Evolutionary conservation across 306 rosid species (phyloP), one percentile per base, ranked within the genome.

Genomic region (Prunus padus): DNA sequence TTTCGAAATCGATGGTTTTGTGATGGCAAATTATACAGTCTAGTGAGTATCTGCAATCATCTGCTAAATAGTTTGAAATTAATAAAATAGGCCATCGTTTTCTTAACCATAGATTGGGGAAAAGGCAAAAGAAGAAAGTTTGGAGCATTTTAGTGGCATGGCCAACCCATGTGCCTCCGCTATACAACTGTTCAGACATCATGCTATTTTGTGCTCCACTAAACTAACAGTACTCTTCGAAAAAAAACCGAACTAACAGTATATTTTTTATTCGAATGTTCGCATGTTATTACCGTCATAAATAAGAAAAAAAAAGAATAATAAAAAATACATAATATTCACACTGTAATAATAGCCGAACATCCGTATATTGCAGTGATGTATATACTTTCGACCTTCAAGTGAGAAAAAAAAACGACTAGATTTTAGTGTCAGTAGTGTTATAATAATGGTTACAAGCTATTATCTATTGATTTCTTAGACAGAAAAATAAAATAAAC

Each of bases 21-120:
- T 23, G 44, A 55, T 37, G 8, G 18, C 55, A 72, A 42, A 44
- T 22, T 72, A 15, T 18, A 23, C 28, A 57, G 12, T 44, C 11
- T 55, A 55, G 65, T 68, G 42, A 49, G 59, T 56, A 56, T 72
- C 56, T 42, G 26, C 25, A 45, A 42, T 72, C 76, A 23, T 72
- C 57, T 31, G 67, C 67, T 42, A 72, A 40, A 55, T 72, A 4
- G 52, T 71, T 26, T 72, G 44, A 22, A 71, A 40, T 25, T 4
- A 31, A 54, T 44, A 30, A 56, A 61, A 3, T 37, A 65, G 4
- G 7, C 2, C 57, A 20, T 55, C 65, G 65, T 54, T 71, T 55
- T 55, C 65, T 0, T 23, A 72, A 68, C 26, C 26, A 47, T 46
- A 3, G 26, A 66, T 13, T 1, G 20, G 23, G 3, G 12, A 64